Percentiles rank a stretch among this genome's conserved stretches.
These are phyloP conservation scores for Hypoxylon sp. DNA, from an alignment of 2,329 filamentous ascomycete genomes.

Conservation along the genomic window DNA sequence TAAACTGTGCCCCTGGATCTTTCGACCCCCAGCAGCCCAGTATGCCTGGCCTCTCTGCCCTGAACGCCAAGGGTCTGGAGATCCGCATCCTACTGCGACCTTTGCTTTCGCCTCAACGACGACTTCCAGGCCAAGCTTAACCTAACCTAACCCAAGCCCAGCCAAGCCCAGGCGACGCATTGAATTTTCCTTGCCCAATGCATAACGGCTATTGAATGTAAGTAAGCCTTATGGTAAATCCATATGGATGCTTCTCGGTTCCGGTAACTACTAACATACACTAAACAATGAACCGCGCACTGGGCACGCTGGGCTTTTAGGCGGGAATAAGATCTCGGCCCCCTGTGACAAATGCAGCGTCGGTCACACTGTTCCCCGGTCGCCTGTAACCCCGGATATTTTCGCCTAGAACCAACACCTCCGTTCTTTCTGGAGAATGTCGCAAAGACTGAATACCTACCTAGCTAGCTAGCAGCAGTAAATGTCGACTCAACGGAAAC, in stretches of 20 bases:
- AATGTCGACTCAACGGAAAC: not conserved
- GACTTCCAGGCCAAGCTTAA: slow-evolving; percentile 10
- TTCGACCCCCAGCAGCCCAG: too few species aligned
- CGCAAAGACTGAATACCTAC: not conserved
- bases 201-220: not conserved
- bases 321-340: not conserved
- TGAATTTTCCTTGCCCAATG: slow-evolving; percentile 1
- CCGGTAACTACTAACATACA: not conserved
- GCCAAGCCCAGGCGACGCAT: not conserved
- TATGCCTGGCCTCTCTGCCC: too few species aligned
- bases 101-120: slow-evolving; percentile 12
- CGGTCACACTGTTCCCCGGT: slow-evolving; percentile 7
- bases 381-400: slow-evolving; percentile 1
- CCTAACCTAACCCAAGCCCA: not conserved
- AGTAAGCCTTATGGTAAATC: not conserved
- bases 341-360: not conserved
- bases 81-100: slow-evolving; percentile 31
- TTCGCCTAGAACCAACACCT: not conserved
- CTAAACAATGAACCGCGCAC: slow-evolving; percentile 3
- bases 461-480: not conserved
- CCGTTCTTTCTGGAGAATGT: not conserved
- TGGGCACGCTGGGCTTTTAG: slow-evolving; percentile 4
- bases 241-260: not conserved
- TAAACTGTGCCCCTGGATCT: too few species aligned
- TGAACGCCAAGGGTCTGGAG: slow-evolving; percentile 11